These are phyloP conservation scores for Rhodotorula graminis DNA, from an alignment of 768 basidiomycete species.

Conservation along the genomic window DNA sequence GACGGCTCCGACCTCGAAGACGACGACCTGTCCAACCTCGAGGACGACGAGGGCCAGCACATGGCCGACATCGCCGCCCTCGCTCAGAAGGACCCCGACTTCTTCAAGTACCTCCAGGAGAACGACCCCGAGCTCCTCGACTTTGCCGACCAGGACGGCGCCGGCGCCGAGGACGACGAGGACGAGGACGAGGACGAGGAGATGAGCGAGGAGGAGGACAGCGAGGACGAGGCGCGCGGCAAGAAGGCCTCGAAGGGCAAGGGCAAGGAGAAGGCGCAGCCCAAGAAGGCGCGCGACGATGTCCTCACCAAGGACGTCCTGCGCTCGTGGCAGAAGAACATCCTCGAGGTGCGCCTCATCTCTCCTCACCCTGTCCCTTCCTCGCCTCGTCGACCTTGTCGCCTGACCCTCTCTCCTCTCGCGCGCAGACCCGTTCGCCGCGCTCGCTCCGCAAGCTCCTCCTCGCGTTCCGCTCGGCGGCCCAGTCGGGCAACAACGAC, in stretches of 20 bases:
- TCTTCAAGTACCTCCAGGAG: conserved; percentile 95
- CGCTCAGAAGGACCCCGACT: conserved; percentile 96
- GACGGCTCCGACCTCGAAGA: conserved; percentile 30
- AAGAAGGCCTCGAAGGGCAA: conserved; percentile 52
- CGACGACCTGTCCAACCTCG: conserved; percentile 36
- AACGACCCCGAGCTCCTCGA: conserved; percentile 87
- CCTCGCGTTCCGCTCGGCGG: conserved; percentile 85
- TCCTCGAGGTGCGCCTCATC: conserved; percentile 64
- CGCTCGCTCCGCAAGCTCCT: conserved; percentile 75
- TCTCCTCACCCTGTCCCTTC: neutral
- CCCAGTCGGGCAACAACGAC: conserved; percentile 79
- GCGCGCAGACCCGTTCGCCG: conserved; percentile 69
- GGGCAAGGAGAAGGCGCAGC: conserved; percentile 47
- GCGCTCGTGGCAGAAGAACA: conserved; percentile 76
- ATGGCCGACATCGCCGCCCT: conserved; percentile 76
- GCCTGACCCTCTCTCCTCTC: neutral
- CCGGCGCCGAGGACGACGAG: conserved; percentile 40
- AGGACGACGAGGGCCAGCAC: conserved; percentile 56
- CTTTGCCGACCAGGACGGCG: conserved; percentile 52
- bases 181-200: conserved; percentile 51
- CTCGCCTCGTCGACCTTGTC: neutral
- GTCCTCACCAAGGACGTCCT: conserved; percentile 67
- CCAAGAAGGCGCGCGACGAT: conserved; percentile 44
- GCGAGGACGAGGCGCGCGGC: conserved; percentile 49
- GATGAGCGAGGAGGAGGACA: conserved; percentile 48